Evolutionary conservation across 306 rosid genomes (phyloP).

Genomic region (Notholithocarpus densiflorus): DNA sequence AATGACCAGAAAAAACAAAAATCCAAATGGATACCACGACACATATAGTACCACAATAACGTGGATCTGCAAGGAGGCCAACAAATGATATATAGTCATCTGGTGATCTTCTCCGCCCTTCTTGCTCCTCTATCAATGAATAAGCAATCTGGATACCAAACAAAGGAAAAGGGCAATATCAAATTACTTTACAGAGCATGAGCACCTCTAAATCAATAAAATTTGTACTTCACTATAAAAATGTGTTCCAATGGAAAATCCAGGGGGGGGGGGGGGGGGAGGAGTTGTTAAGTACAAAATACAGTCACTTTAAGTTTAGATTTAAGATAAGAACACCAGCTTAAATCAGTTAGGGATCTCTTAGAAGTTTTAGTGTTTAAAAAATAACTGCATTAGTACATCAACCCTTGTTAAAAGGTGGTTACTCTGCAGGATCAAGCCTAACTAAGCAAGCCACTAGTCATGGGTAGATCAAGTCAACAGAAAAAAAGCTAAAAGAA

Average conservation of each 20-base stretch:
- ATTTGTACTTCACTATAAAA: not conserved
- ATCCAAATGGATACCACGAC: conserved; percentile 48
- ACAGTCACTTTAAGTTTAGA: not conserved
- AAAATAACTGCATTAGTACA: not conserved
- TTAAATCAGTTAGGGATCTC: not conserved
- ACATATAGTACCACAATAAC: conserved; percentile 78
- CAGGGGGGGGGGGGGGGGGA: too few species aligned
- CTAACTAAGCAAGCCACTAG: not conserved
- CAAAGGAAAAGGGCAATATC: not conserved
- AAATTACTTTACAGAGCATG: conserved; percentile 12
- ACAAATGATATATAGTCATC: conserved; percentile 89
- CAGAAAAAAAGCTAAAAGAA: not conserved
- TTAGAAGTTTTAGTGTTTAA: not conserved
- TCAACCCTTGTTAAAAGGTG: not conserved
- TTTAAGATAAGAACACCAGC: not conserved
- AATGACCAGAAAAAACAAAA: conserved; percentile 22
- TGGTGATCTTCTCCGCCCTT: conserved; percentile 56
- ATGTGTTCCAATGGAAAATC: not conserved
- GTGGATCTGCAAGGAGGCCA: conserved; percentile 94
- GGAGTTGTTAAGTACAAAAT: not conserved
- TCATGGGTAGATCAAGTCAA: not conserved
- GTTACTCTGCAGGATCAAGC: not conserved
- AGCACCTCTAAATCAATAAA: conserved; percentile 1
- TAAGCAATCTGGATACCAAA: conserved; percentile 74
- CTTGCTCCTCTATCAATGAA: conserved; percentile 90